A percentile compares a stretch with the other conserved stretches of the same genome.
Conservation (phyloP, 257 asterid genomes). For the Schizonepeta tenuifolia region DNA sequence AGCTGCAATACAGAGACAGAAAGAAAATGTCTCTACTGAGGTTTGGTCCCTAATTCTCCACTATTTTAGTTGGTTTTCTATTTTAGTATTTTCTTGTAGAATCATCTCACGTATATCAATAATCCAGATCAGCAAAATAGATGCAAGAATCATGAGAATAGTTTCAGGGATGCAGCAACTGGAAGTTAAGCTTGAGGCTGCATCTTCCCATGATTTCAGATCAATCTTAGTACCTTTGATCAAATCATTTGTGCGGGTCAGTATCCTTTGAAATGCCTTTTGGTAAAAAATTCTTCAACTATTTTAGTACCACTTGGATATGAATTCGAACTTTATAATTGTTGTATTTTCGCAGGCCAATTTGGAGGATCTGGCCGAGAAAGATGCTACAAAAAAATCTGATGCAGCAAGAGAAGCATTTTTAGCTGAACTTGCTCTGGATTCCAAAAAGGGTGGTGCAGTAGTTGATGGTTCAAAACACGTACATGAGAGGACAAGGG, state of each 20-base stretch:
- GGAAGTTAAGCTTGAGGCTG: slow-evolving; percentile 72
- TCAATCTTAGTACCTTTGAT: slow-evolving; percentile 73
- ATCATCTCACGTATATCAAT: slow-evolving; percentile 41
- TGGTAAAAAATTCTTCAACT: neutral
- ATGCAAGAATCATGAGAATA: slow-evolving; percentile 77
- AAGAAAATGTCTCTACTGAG: slow-evolving; percentile 89
- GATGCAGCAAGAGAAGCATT: slow-evolving; percentile 96
- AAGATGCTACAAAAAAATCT: slow-evolving; percentile 95
- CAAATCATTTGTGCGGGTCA: slow-evolving; percentile 84
- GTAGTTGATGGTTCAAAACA: slow-evolving; percentile 59
- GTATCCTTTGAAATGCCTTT: slow-evolving; percentile 34
- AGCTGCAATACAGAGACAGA: slow-evolving; percentile 90
- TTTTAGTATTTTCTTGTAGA: slow-evolving; percentile 22
- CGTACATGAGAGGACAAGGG: slow-evolving; percentile 68
- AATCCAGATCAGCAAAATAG: slow-evolving; percentile 91
- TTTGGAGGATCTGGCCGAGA: slow-evolving; percentile 88
- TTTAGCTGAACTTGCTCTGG: slow-evolving; percentile 92
- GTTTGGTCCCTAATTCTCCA: slow-evolving; percentile 48
- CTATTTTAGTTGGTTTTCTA: neutral
- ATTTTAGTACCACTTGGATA: slow-evolving; percentile 21
- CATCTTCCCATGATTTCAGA: slow-evolving; percentile 72
- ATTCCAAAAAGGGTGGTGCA: slow-evolving; percentile 67
- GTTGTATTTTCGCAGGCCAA: slow-evolving; percentile 53
- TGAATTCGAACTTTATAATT: slow-evolving; percentile 30
- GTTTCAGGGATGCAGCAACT: slow-evolving; percentile 79